phyloP scores from a whole-genome alignment of 371 early-diverging fungal genomes.

The Mucor indicus region DNA sequence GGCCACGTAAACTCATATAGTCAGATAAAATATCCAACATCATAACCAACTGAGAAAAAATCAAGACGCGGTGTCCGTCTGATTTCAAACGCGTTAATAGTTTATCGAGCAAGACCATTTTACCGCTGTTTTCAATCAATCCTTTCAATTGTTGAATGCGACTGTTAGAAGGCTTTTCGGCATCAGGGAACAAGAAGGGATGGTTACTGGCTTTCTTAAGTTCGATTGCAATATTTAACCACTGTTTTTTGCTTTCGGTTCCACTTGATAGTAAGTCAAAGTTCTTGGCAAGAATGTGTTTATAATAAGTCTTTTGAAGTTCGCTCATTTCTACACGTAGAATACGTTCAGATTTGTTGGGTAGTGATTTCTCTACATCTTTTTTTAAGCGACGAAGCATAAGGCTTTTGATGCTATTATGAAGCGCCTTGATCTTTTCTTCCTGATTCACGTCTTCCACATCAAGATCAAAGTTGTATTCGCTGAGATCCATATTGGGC shows the following conservation, averaged over 20 bases:
- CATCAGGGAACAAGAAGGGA: conserved; percentile 94
- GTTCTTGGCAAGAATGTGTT: conserved; percentile 90
- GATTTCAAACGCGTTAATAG: conserved; percentile 79
- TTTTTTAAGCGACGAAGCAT: conserved; percentile 96
- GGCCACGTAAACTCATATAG: conserved; percentile 81
- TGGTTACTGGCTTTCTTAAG: conserved; percentile 99
- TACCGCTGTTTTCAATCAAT: conserved; percentile 87
- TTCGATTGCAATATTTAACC: conserved; percentile 95
- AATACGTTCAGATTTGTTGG: conserved; percentile 92
- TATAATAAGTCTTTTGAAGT: conserved; percentile 89
- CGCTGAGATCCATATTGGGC: conserved; percentile 79
- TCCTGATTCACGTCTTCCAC: conserved; percentile 68
- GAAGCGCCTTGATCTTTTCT: conserved; percentile 82
- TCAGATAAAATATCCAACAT: conserved; percentile 95
- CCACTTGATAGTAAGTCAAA: conserved; percentile 86
- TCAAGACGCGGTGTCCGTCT: conserved; percentile 91
- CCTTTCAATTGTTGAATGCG: conserved; percentile 77
- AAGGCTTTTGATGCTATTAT: conserved; percentile 78
- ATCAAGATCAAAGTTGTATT: conserved; percentile 53
- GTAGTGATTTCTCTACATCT: conserved; percentile 96
- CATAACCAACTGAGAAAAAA: conserved; percentile 95
- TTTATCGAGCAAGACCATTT: conserved; percentile 94
- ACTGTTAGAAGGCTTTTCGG: conserved; percentile 66
- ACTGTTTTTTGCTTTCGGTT: conserved; percentile 81
- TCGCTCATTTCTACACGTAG: conserved; percentile 91